Evolutionary conservation across 2,329 filamentous ascomycete genomes (phyloP).

Genomic region (Aureobasidium mangrovei): DNA sequence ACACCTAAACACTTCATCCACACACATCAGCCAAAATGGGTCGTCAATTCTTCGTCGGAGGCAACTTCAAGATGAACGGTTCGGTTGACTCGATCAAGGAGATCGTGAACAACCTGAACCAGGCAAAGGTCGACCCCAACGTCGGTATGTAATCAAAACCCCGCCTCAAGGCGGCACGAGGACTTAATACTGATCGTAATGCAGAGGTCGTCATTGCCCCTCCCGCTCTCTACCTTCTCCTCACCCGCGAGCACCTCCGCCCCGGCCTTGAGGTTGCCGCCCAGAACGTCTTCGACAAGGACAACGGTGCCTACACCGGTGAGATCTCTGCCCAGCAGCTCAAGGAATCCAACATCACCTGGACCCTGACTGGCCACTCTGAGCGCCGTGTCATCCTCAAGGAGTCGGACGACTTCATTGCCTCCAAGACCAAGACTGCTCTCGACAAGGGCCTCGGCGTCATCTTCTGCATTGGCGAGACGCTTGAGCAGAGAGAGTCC

Average conservation of each 20-base stretch:
- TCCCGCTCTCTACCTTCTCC: constrained; percentile 80
- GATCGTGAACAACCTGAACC: constrained; percentile 84
- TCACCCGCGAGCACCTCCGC: constrained; percentile 70
- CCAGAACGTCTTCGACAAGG: constrained; percentile 94
- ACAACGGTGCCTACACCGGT: constrained; percentile 60
- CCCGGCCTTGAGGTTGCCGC: constrained; percentile 74
- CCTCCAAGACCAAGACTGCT: constrained; percentile 89
- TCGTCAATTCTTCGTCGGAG: constrained; percentile 50
- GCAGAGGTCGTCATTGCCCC: constrained; percentile 92
- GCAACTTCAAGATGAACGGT: constrained; percentile 99
- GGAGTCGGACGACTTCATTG: constrained; percentile 76
- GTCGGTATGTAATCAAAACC: constrained; percentile 47
- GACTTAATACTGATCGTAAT: constrained; percentile 19
- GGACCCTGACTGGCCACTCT: constrained; percentile 88
- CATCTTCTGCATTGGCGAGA: constrained; percentile 67
- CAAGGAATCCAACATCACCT: constrained; percentile 77
- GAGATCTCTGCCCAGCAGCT: constrained; percentile 92
- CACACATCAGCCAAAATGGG: constrained; percentile 26
- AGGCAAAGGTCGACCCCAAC: constrained; percentile 68
- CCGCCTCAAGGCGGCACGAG: neutral
- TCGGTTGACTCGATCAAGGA: constrained; percentile 79
- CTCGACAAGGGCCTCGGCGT: constrained; percentile 79
- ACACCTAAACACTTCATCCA: neutral
- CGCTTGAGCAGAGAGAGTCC: constrained; percentile 17
- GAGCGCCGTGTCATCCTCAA: constrained; percentile 85